Evolutionary conservation across 2,329 filamentous ascomycete species (phyloP).

Genomic region (Fusarium sp.): DNA sequence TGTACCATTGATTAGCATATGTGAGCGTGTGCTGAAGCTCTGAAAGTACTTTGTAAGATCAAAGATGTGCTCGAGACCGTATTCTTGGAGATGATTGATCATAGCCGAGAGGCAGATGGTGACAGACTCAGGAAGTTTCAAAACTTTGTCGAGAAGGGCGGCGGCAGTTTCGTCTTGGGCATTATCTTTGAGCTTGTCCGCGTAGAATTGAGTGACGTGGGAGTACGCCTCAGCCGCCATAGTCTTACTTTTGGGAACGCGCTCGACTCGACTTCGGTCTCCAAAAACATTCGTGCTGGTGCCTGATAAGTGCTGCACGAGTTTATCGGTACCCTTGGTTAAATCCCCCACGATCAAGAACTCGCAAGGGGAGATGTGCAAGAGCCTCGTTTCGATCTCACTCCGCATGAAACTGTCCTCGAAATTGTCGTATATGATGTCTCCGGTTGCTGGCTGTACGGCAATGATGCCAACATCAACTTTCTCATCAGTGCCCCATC

Average conservation of each 20-base stretch:
- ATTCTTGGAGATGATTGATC: slow-evolving; percentile 92
- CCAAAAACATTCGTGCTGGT: slow-evolving; percentile 92
- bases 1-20: slow-evolving; percentile 96
- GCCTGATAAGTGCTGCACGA: slow-evolving; percentile 87
- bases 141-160: slow-evolving; percentile 81
- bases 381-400: slow-evolving; percentile 91
- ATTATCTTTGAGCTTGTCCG: slow-evolving; percentile 76
- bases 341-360: slow-evolving; percentile 92
- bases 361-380: slow-evolving; percentile 96
- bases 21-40: slow-evolving; percentile 89
- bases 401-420: slow-evolving; percentile 98
- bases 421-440: slow-evolving; percentile 95
- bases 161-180: slow-evolving; percentile 64
- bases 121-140: slow-evolving; percentile 83
- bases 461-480: slow-evolving; percentile 91
- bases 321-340: slow-evolving; percentile 89
- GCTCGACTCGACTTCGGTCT: slow-evolving; percentile 86
- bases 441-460: slow-evolving; percentile 93
- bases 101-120: slow-evolving; percentile 94
- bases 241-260: slow-evolving; percentile 77
- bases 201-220: slow-evolving; percentile 93
- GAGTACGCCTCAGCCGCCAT: slow-evolving; percentile 86
- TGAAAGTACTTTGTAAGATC: slow-evolving; percentile 97
- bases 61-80: slow-evolving; percentile 93
- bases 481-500: slow-evolving; percentile 87